Evolutionary conservation across 148 eudicot genomes (phyloP).

Genomic region (Polygonum aviculare): DNA sequence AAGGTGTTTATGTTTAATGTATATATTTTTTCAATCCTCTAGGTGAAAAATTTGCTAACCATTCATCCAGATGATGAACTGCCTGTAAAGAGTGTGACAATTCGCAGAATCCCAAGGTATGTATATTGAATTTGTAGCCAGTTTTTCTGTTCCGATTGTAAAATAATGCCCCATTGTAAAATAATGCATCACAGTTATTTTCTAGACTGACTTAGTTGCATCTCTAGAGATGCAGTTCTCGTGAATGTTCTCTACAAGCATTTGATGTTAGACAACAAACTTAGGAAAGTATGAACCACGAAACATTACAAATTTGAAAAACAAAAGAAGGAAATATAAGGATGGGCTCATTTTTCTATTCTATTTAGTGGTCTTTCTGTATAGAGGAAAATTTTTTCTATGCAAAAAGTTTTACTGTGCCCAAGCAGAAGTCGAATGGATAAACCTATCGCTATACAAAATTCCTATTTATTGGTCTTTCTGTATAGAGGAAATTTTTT

Average conservation of each 20-base stretch:
- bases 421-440: neutral
- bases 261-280: neutral
- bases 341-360: neutral
- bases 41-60: conserved; percentile 91
- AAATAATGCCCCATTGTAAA: neutral
- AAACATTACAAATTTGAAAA: neutral
- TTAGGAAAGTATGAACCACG: neutral
- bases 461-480: neutral
- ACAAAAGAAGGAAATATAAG: neutral
- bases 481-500: neutral
- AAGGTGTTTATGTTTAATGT: neutral
- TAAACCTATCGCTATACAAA: neutral
- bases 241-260: neutral
- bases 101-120: conserved; percentile 91
- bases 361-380: neutral
- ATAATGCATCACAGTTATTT: neutral
- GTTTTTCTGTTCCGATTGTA: neutral
- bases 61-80: conserved; percentile 73
- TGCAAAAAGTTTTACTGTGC: neutral
- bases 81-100: conserved; percentile 85
- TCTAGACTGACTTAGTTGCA: neutral
- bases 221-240: neutral
- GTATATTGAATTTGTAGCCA: neutral
- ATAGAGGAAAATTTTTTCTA: neutral
- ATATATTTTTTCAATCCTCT: neutral